Percentiles rank a stretch among this genome's conserved stretches.
These are phyloP conservation scores for Albifimbria verrucaria DNA, from an alignment of 2,329 filamentous ascomycete genomes.

Conservation along the genomic window DNA sequence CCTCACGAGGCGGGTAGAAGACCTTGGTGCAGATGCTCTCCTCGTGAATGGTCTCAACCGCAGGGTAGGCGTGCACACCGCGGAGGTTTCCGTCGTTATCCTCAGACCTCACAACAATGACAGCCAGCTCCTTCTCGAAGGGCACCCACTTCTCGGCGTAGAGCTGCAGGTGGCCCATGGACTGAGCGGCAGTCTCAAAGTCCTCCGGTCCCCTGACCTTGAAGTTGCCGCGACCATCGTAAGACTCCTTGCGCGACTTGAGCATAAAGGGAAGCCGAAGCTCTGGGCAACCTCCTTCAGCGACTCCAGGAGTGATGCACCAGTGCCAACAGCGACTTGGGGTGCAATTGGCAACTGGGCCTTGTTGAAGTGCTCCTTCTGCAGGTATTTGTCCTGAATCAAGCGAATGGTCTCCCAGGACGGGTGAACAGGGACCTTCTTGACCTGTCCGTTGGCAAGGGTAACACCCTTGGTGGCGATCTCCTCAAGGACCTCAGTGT, in stretches of 20 bases:
- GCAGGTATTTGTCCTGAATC: conserved; percentile 91
- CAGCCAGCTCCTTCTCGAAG: conserved; percentile 83
- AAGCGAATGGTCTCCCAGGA: conserved; percentile 82
- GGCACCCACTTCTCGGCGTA: conserved; percentile 90
- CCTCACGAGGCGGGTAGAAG: conserved; percentile 76
- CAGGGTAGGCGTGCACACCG: conserved; percentile 70
- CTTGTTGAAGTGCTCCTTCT: conserved; percentile 75
- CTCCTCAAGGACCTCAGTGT: conserved; percentile 85
- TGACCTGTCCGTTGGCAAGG: conserved; percentile 31
- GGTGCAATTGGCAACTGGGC: conserved; percentile 70
- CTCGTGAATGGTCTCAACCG: conserved; percentile 92
- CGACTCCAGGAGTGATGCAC: conserved; percentile 53
- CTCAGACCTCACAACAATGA: conserved; percentile 91
- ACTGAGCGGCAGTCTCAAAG: conserved; percentile 61
- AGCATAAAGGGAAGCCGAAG: conserved; percentile 89
- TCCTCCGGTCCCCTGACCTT: conserved; percentile 44
- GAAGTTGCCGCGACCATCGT: conserved; percentile 78
- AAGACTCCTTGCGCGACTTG: conserved; percentile 85
- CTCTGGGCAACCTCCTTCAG: conserved; percentile 60
- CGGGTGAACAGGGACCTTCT: conserved; percentile 66
- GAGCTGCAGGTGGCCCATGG: conserved; percentile 66
- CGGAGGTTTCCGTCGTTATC: conserved; percentile 53
- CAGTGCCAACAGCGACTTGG: conserved; percentile 60
- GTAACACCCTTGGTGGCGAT: conserved; percentile 64
- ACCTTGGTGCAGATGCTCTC: conserved; percentile 93